These are phyloP conservation scores for Periconia digitata DNA, from an alignment of 2,329 filamentous ascomycete genomes.

Conservation along the genomic window DNA sequence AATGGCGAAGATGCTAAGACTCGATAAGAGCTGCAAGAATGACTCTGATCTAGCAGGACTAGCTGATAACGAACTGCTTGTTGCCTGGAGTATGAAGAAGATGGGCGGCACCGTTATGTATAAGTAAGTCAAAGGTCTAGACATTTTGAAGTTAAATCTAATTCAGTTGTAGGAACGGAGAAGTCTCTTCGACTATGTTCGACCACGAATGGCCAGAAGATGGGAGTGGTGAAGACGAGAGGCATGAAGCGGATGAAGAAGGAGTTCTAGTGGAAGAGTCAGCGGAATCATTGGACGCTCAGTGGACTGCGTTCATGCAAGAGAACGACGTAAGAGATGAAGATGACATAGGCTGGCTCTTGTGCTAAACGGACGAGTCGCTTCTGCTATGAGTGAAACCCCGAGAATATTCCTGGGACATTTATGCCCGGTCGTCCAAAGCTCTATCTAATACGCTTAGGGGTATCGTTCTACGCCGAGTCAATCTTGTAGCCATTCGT, in stretches of 20 bases:
- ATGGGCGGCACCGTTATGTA: not conserved
- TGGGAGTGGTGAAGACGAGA: not conserved
- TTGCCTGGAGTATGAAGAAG: conserved; percentile 22
- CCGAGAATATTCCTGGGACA: no score
- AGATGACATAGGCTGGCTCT: no score
- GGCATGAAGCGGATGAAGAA: not conserved
- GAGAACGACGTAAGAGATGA: not conserved
- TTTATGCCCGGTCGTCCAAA: no score
- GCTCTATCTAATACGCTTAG: no score
- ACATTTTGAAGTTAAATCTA: not conserved
- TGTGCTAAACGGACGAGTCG: no score
- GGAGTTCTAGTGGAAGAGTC: no score
- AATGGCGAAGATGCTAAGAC: conserved; percentile 21
- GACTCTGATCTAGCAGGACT: conserved; percentile 17
- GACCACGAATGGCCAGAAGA: not conserved
- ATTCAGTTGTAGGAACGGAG: not conserved
- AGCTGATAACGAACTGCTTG: conserved; percentile 15
- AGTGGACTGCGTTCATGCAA: no score
- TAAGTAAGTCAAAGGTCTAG: not conserved
- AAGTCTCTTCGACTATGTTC: not conserved
- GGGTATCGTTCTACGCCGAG: no score
- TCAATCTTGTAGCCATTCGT: no score
- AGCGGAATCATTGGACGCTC: no score
- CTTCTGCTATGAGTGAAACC: no score
- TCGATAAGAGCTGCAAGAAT: conserved; percentile 17